phyloP scores from a whole-genome alignment of 129 eudicot species.

The Scalesia atractyloides region DNA sequence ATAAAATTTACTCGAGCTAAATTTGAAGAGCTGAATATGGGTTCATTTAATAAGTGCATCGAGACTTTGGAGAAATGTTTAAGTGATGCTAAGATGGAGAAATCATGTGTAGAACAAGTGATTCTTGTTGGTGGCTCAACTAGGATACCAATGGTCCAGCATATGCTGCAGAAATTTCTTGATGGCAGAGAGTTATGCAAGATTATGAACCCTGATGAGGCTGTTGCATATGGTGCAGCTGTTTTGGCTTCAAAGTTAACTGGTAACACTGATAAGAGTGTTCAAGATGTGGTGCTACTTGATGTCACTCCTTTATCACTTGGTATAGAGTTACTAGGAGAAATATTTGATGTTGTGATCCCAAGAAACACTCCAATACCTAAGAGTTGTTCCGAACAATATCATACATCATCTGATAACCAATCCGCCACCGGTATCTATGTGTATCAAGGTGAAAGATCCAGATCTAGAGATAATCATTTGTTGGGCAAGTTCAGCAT shows the following conservation, averaged over 20 bases:
- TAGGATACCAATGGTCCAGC: slow-evolving; percentile 19
- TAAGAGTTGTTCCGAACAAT: too few relatives aligned
- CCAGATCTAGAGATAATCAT: neutral
- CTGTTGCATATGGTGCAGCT: slow-evolving; percentile 20
- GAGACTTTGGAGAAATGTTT: slow-evolving; percentile 5
- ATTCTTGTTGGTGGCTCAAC: slow-evolving; percentile 28
- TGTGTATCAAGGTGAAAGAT: slow-evolving; percentile 22
- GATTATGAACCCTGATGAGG: slow-evolving; percentile 27
- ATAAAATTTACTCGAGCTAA: slow-evolving; percentile 17
- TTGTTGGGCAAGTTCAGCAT: neutral
- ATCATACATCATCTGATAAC: neutral
- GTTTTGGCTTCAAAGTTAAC: slow-evolving; percentile 11
- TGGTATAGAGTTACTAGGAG: too few relatives aligned
- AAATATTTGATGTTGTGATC: too few relatives aligned
- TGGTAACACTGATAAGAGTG: neutral
- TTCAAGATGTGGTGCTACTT: neutral
- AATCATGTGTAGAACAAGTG: slow-evolving; percentile 14
- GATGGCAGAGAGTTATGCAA: slow-evolving; percentile 10
- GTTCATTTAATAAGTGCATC: neutral
- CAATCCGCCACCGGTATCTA: neutral
- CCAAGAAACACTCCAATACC: too few relatives aligned
- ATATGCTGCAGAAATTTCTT: neutral
- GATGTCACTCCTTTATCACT: slow-evolving; percentile 17
- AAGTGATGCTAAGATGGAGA: neutral
- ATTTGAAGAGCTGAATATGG: slow-evolving; percentile 23